Conservation (phyloP, 140 eudicot genomes). For the Ambrosia hybrid region DNA sequence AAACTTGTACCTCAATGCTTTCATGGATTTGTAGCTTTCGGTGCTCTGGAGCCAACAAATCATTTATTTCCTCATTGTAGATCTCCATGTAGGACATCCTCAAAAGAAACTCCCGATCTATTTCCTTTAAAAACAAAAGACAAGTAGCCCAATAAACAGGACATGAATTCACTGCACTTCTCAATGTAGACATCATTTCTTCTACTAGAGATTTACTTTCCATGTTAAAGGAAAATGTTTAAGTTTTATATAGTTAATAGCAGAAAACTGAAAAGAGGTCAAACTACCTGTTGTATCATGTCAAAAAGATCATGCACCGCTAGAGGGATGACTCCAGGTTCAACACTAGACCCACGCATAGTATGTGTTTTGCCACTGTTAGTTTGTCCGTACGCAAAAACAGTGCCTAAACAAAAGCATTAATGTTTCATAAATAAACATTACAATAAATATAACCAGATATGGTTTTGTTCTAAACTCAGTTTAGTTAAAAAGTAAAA, state of each 20-base stretch:
- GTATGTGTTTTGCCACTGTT: conserved; percentile 98
- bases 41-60: conserved; percentile 89
- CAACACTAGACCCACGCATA: conserved; percentile 83
- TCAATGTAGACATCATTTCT: neutral
- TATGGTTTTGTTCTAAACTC: neutral
- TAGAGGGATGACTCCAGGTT: conserved; percentile 92
- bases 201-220: conserved; percentile 1
- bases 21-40: conserved; percentile 91
- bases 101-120: conserved; percentile 81
- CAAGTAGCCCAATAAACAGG: neutral
- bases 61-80: conserved; percentile 96
- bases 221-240: neutral
- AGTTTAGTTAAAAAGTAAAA: neutral
- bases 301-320: conserved; percentile 82
- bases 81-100: conserved; percentile 99
- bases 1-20: conserved; percentile 67
- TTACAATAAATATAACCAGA: neutral
- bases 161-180: conserved; percentile 3
- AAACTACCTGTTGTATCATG: conserved; percentile 73
- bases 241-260: conserved; percentile 21
- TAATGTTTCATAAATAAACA: neutral
- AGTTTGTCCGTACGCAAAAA: conserved; percentile 98
- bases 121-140: conserved; percentile 42
- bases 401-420: conserved; percentile 65
- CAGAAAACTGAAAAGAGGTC: conserved; percentile 11